These are phyloP conservation scores for Crithidia sp. DNA, from an alignment of 208 protist genomes.

Conservation along the genomic window DNA sequence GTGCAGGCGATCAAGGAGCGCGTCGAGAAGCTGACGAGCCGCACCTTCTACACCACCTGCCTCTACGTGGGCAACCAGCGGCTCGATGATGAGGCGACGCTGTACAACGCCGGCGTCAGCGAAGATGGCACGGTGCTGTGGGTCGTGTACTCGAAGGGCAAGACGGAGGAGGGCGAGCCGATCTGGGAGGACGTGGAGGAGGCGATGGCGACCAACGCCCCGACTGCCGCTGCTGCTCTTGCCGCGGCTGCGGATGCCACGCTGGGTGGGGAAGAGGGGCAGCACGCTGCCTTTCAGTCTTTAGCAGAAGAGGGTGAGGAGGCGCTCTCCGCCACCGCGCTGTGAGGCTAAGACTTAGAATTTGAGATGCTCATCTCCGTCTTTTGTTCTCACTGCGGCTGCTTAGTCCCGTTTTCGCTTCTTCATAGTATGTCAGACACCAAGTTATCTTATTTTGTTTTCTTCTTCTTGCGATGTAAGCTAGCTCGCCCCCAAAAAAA, in stretches of 20 bases:
- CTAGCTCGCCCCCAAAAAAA: too few species aligned
- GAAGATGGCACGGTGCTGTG: slow-evolving; percentile 82
- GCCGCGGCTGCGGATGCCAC: background rate
- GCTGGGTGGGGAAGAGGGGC: slow-evolving; percentile 4
- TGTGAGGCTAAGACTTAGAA: background rate
- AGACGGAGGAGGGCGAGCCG: slow-evolving; percentile 62
- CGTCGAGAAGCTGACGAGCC: slow-evolving; percentile 82
- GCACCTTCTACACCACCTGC: slow-evolving; percentile 77
- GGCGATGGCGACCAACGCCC: slow-evolving; percentile 43
- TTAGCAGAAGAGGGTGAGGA: background rate
- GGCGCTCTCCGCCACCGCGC: background rate
- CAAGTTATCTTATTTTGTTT: too few species aligned
- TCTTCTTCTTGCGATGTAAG: too few species aligned
- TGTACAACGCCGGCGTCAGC: slow-evolving; percentile 82
- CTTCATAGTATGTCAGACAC: too few species aligned
- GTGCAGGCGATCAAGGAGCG: slow-evolving; percentile 92
- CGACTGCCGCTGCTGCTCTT: background rate
- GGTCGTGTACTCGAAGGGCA: slow-evolving; percentile 74
- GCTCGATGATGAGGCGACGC: slow-evolving; percentile 78
- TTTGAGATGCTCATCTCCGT: too few species aligned
- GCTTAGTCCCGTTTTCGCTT: too few species aligned
- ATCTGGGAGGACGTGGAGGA: slow-evolving; percentile 84
- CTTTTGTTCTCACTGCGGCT: background rate
- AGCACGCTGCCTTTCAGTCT: background rate
- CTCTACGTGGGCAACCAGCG: slow-evolving; percentile 81